These are phyloP conservation scores for Nannochloropsis granulata DNA, from an alignment of 108 stramenopile species.

Conservation along the genomic window DNA sequence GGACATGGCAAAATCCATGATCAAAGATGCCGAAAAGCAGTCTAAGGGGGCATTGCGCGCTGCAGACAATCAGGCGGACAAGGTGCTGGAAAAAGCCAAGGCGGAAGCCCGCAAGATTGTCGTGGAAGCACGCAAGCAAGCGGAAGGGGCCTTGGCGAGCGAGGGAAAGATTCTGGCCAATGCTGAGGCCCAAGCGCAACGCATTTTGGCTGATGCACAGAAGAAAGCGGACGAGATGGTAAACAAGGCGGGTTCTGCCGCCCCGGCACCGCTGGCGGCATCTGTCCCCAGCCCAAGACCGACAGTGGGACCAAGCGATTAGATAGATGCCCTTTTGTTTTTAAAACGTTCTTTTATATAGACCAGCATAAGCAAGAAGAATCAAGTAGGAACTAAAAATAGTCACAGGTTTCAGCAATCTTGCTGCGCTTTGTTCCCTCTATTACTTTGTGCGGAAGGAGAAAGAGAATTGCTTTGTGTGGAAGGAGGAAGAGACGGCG, in stretches of 20 bases:
- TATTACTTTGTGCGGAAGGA: no score
- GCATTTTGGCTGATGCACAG: neutral
- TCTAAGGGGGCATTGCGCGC: neutral
- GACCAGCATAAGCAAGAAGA: no score
- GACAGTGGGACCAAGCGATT: no score
- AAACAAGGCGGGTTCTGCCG: neutral
- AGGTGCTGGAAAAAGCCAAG: slow-evolving; percentile 3
- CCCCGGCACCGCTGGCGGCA: neutral
- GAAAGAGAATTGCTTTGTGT: no score
- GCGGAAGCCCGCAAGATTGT: slow-evolving; percentile 5
- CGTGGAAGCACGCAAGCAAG: neutral
- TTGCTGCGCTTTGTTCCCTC: no score
- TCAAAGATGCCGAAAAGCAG: neutral
- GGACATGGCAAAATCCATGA: neutral
- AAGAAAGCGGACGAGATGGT: neutral
- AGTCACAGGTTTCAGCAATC: no score
- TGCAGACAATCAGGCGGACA: neutral
- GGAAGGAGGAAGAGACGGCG: no score
- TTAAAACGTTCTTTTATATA: no score
- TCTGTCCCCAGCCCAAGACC: no score
- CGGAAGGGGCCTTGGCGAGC: neutral
- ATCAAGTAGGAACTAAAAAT: no score
- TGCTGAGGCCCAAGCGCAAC: neutral
- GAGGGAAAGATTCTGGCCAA: neutral
- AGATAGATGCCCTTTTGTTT: no score